These are phyloP conservation scores for Naganishia randhawae DNA, from an alignment of 768 basidiomycete genomes.

Conservation along the genomic window DNA sequence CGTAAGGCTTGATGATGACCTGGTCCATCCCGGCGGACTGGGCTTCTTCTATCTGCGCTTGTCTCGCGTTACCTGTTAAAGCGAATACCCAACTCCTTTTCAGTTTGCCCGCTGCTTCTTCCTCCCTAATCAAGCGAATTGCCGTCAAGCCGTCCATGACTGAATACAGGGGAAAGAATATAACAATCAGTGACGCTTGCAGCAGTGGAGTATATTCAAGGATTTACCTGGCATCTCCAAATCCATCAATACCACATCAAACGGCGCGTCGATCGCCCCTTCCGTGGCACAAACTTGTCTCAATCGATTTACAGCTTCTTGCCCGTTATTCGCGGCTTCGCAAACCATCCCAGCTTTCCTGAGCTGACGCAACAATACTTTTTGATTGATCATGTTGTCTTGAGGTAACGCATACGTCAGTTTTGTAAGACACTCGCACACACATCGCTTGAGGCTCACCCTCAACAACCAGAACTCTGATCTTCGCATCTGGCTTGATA, in stretches of 20 bases:
- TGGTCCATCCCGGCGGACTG: slow-evolving; percentile 41
- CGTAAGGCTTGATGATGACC: slow-evolving; percentile 24
- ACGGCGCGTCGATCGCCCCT: slow-evolving; percentile 30
- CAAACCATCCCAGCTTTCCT: slow-evolving; percentile 44
- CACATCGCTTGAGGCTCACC: slow-evolving; percentile 1
- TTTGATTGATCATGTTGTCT: slow-evolving; percentile 49
- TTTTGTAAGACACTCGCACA: neutral
- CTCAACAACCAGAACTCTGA: slow-evolving; percentile 26
- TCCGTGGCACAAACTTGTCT: slow-evolving; percentile 31
- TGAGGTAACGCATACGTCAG: neutral
- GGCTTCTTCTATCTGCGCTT: slow-evolving; percentile 48
- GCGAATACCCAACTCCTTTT: slow-evolving; percentile 40
- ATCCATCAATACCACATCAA: slow-evolving; percentile 45
- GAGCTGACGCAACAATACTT: slow-evolving; percentile 42
- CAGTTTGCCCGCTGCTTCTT: slow-evolving; percentile 39
- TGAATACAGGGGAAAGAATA: neutral
- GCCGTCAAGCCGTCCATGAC: slow-evolving; percentile 50
- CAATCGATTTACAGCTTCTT: slow-evolving; percentile 44
- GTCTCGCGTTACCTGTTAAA: slow-evolving; percentile 48
- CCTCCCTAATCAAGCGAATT: slow-evolving; percentile 39
- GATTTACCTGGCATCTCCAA: slow-evolving; percentile 47
- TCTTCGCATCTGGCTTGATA: slow-evolving; percentile 1
- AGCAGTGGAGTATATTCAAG: neutral
- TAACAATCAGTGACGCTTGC: neutral
- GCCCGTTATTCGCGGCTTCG: slow-evolving; percentile 44